Percentiles rank a stretch among this genome's conserved stretches.
Conservation (phyloP, 2,329 filamentous ascomycete genomes). For the Parasarocladium wereldwijsianum region DNA sequence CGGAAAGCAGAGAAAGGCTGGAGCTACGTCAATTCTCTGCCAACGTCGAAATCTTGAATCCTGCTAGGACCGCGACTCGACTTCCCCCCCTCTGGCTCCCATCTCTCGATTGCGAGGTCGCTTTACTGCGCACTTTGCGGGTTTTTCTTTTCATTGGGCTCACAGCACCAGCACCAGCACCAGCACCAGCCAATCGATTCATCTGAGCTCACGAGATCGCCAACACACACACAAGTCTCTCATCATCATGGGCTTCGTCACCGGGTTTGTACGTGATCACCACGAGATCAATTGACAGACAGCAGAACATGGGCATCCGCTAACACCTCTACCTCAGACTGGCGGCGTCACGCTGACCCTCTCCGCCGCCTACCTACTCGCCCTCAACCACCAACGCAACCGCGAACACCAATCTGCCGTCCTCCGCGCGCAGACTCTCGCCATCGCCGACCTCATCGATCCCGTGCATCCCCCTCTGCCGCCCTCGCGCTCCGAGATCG, state of each 20-base stretch:
- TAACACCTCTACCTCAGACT: conserved; percentile 31
- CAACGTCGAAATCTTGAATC: too few species aligned
- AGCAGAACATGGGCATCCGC: neutral
- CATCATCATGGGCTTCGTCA: conserved; percentile 52
- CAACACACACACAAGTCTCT: conserved; percentile 3
- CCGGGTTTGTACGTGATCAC: conserved; percentile 57
- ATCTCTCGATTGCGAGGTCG: too few species aligned
- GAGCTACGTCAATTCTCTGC: too few species aligned
- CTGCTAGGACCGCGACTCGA: too few species aligned
- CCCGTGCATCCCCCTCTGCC: conserved; percentile 28
- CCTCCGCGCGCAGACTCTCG: conserved; percentile 40
- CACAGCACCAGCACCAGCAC: too few species aligned
- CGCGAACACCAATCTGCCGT: conserved; percentile 42
- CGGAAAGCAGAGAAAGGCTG: too few species aligned
- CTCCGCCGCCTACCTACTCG: conserved; percentile 55
- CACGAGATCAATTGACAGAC: neutral
- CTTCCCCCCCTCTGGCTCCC: too few species aligned
- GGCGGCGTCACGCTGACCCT: conserved; percentile 65
- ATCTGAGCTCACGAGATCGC: too few species aligned
- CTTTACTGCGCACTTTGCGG: too few species aligned
- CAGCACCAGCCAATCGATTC: too few species aligned
- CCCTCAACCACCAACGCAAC: conserved; percentile 55
- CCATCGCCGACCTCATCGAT: conserved; percentile 37
- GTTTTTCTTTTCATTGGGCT: too few species aligned
- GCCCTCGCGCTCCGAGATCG: conserved; percentile 34